Evolutionary conservation across 2,329 filamentous ascomycete species (phyloP).

Genomic region (Alternaria solani): DNA sequence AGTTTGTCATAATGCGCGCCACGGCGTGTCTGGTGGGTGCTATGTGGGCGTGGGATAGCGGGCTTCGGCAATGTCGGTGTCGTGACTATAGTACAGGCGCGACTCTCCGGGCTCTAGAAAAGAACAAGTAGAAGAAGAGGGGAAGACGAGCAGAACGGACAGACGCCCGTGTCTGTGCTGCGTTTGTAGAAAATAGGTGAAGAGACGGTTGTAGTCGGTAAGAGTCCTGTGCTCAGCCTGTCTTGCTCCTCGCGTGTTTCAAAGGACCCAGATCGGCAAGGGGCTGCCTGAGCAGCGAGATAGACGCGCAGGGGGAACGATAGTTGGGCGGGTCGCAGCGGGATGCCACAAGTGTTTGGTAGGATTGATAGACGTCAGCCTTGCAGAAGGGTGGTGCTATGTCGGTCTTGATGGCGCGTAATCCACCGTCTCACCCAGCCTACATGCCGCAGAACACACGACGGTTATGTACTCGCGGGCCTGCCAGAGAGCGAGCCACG

Average conservation of each 20-base stretch:
- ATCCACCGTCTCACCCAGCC: neutral
- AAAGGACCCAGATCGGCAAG: constrained; percentile 36
- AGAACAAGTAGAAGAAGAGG: neutral
- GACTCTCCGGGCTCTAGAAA: neutral
- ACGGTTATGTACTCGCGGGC: constrained; percentile 1
- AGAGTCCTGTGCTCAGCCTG: constrained; percentile 26
- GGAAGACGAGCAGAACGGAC: neutral
- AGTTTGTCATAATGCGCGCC: constrained; percentile 47
- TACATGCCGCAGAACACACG: neutral
- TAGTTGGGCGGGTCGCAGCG: constrained; percentile 4
- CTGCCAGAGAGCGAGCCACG: neutral
- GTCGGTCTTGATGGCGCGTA: neutral
- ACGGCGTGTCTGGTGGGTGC: constrained; percentile 7
- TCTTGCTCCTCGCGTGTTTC: constrained; percentile 32
- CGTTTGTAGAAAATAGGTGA: constrained; percentile 10
- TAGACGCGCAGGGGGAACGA: constrained; percentile 23
- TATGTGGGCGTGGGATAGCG: neutral
- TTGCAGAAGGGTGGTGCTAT: constrained; percentile 5
- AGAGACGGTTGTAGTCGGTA: constrained; percentile 13
- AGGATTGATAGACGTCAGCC: constrained; percentile 7
- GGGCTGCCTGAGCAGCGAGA: constrained; percentile 29
- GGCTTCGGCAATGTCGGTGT: neutral
- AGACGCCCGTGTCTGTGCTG: constrained; percentile 3
- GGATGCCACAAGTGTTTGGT: constrained; percentile 6
- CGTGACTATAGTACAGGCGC: neutral